Percentiles rank a stretch among this genome's conserved stretches.
Evolutionary conservation across 371 early-diverging fungal species (phyloP).

Genomic region (Lichtheimia corymbifera): DNA sequence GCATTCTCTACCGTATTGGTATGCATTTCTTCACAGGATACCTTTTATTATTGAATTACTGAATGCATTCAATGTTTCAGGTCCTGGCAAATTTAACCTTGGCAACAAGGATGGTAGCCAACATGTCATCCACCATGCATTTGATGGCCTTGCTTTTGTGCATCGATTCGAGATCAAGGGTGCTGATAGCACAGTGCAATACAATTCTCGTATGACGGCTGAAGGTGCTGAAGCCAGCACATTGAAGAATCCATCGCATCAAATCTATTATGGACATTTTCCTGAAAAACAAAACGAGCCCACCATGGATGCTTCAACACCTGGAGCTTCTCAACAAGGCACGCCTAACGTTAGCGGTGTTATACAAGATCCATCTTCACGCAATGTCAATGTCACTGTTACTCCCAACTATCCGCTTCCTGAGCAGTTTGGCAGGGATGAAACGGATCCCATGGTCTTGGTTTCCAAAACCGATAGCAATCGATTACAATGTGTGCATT

Average conservation of each 20-base stretch:
- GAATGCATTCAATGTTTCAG: constrained; percentile 6
- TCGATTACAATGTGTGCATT: constrained; percentile 58
- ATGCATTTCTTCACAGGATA: background rate
- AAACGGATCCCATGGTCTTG: constrained; percentile 20
- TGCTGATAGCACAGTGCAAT: constrained; percentile 13
- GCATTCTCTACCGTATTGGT: constrained; percentile 44
- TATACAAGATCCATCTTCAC: constrained; percentile 14
- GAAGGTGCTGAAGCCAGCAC: constrained; percentile 2
- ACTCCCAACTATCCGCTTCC: constrained; percentile 57
- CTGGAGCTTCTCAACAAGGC: no score
- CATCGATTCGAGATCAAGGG: constrained; percentile 36
- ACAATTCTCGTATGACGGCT: constrained; percentile 31
- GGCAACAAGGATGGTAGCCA: constrained; percentile 22
- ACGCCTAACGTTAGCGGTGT: no score
- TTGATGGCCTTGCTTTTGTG: constrained; percentile 43
- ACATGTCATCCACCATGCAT: constrained; percentile 37
- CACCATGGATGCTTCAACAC: no score
- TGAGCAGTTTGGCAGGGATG: background rate
- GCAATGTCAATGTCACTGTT: constrained; percentile 50
- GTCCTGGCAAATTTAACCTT: constrained; percentile 39
- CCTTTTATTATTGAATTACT: background rate
- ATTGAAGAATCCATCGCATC: background rate
- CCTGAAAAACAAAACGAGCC: background rate
- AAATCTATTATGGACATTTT: constrained; percentile 29
- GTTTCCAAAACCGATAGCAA: constrained; percentile 64